Base-by-base conservation (phyloP, 352 stramenopile genomes). In the Pythium aquatile region DNA sequence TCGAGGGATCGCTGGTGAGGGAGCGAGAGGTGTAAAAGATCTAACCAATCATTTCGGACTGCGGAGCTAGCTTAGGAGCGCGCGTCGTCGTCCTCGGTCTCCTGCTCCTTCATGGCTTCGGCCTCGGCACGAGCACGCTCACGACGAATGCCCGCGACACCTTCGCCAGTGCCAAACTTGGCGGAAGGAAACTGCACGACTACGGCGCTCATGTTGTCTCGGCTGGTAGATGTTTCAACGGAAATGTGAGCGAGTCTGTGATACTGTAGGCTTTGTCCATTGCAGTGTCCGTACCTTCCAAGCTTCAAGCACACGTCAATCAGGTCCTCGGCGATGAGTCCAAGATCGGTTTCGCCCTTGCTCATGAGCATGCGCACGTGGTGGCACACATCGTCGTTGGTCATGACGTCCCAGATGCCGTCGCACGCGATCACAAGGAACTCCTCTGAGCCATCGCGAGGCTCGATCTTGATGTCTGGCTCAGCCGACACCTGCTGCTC, bases 361-460 rank as follows among this genome's bases (percentile, higher is more conserved):
- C 65, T 65, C 74, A 96, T 81, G 8, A 94, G 74, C 55, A 83
- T 73, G 33, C 85, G 83, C 33, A 97, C 88, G 68, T 92, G 96
- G 32, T 86, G 77, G 54, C 90, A 93, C 28, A 87, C 78, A 55
- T 96, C 84, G 66, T 98, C 85, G 61, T 97, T 96, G 51, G 66
- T 85, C 85, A 98, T 97, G 37, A 98, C 92, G 55, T 98, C 93
- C 92, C 93, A 98, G 55, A 98, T 96, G 42, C 92, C 93, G 58
- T 98, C 92, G 61, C 91, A 98, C 10, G 91, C 93, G 37, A 98
- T 75, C 17, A 98, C 68, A 4, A 98, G 69, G 60, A 97, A 97
- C 70, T 97, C 87, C 58, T 98, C 89, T 47, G 92, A 85, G 44
- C 79, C 77, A 55, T 93, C 80, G 10, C 90, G 78, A 60, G 69